Base-by-base conservation (phyloP, 768 basidiomycete genomes). In the Suillus plorans region DNA sequence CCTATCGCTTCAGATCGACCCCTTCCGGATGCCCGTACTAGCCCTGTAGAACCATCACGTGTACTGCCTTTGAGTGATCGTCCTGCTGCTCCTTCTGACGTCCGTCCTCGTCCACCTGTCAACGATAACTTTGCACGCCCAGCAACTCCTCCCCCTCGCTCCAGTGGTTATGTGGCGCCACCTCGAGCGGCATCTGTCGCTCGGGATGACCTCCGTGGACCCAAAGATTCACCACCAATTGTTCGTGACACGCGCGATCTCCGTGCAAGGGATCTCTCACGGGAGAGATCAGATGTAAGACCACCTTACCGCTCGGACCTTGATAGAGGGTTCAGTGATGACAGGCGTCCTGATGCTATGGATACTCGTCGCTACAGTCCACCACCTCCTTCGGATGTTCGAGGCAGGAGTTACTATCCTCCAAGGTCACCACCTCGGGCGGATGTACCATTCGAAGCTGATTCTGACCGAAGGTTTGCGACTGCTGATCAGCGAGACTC, bases 271-370 rank as follows among this genome's bases (percentile, higher is more conserved):
- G 77, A 76, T 60, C 73, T 75, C 61, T 78, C 81, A 18, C 73
- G 76, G 65, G 80, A 77, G 74, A 77, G 63, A 70, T 78, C 76
- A 49, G 72, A 60, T n/a, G 50, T 47, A 67, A 66, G 70, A 52
- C 64, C 59, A 53, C 64, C 66, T 2, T 84, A 82, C 64, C 76
- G 82, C 52, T 75, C 82, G 31, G 80, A 83, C 39, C 68, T 69
- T 66, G 77, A 80, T 47, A 76, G 79, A 68, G 63, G 57, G 13
- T 76, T 76, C 52, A 57, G 67, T 66, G 80, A 80, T 61, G 76
- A 78, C 64, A 74, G 80, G 64, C 76, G 80, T 28, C 57, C 74
- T 64, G 78, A 80, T 50, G 50, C 73, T 45, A 68, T 78, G 63
- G 78, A 79, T 59, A 67, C 61, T 64, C 70, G 79, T 64, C 73